A percentile compares a stretch with the other conserved stretches of the same genome.
phyloP scores from a whole-genome alignment of 2,329 filamentous ascomycete species.

The Fusarium sacchari region DNA sequence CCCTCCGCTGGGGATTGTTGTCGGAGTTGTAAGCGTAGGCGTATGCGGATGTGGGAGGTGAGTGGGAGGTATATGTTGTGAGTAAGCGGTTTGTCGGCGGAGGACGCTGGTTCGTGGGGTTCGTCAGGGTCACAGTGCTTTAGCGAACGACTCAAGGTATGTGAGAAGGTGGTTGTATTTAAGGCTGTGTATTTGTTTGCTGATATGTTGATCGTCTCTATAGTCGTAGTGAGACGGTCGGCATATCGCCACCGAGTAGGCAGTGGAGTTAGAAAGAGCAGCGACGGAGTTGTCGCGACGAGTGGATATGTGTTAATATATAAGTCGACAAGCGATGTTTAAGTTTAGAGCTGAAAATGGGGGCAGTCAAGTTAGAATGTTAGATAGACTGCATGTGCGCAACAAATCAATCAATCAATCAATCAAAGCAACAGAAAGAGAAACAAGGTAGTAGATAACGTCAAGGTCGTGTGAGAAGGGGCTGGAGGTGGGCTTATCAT shows the following conservation, averaged over 20 bases:
- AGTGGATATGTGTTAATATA: background rate
- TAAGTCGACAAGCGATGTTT: conserved; percentile 14
- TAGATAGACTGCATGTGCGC: background rate
- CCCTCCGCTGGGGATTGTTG: conserved; percentile 17
- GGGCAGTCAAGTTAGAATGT: conserved; percentile 3
- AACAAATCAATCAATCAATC: background rate
- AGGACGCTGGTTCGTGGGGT: conserved; percentile 21
- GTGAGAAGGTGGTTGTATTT: background rate
- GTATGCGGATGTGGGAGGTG: conserved; percentile 14
- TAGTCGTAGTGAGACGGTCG: conserved; percentile 11
- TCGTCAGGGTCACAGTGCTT: conserved; percentile 32
- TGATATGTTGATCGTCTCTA: conserved; percentile 26
- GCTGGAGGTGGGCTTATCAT: conserved; percentile 43
- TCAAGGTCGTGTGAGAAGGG: conserved; percentile 32
- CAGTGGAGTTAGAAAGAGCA: background rate
- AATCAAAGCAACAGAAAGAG: conserved; percentile 9
- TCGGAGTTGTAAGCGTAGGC: conserved; percentile 7
- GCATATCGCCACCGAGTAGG: conserved; percentile 36
- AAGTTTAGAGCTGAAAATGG: conserved; percentile 5
- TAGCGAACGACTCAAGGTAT: background rate
- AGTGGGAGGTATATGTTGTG: conserved; percentile 24
- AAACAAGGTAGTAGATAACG: conserved; percentile 10
- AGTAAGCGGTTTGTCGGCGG: conserved; percentile 28
- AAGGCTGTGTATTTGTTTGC: background rate
- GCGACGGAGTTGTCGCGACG: background rate